Evolutionary conservation across 768 basidiomycete species (phyloP).

Genomic region (Boletales sp.): DNA sequence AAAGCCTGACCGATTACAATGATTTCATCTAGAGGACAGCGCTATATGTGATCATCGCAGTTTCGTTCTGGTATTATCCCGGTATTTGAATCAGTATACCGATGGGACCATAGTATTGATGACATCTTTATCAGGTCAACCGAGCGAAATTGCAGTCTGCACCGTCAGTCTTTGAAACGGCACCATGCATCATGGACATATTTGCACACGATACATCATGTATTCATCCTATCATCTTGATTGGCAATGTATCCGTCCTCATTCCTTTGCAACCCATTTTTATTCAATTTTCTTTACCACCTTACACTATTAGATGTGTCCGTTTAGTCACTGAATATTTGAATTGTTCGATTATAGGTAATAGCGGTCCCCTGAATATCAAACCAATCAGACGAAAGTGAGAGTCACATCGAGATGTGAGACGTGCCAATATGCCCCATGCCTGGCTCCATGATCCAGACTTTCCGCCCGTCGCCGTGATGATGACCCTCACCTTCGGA

Average conservation of each 20-base stretch:
- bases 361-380: conserved; percentile 38
- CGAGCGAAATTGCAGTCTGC: conserved; percentile 19
- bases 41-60: conserved; percentile 67
- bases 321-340: conserved; percentile 2
- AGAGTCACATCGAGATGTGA: neutral
- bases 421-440: conserved; percentile 81
- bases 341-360: conserved; percentile 24
- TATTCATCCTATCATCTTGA: conserved; percentile 2
- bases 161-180: neutral
- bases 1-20: no score
- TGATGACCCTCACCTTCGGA: conserved; percentile 41
- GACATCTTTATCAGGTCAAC: conserved; percentile 18
- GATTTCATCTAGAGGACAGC: conserved; percentile 33
- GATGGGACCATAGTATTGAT: neutral
- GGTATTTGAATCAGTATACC: conserved; percentile 15
- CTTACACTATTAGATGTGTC: conserved; percentile 1
- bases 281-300: conserved; percentile 11
- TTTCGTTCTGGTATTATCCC: conserved; percentile 65
- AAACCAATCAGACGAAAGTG: neutral
- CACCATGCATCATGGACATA: neutral
- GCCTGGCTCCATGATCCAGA: conserved; percentile 84
- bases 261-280: conserved; percentile 12
- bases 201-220: conserved; percentile 1
- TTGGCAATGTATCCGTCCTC: conserved; percentile 14
- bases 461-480: conserved; percentile 53